Evolutionary conservation across 1,139 yeast genomes (phyloP).

Genomic region (Candida smagusa): DNA sequence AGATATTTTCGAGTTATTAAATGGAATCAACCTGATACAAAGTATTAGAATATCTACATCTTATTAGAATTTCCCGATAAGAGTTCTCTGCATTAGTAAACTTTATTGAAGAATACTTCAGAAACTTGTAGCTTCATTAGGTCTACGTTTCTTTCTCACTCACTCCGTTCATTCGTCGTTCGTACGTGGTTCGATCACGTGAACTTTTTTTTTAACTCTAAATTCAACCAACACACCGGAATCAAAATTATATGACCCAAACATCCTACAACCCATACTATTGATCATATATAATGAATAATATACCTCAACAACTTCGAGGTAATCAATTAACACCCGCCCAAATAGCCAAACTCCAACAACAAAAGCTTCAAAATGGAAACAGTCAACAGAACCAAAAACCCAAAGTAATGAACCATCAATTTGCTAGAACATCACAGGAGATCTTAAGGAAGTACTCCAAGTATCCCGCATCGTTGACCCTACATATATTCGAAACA

Average conservation of each 20-base stretch:
- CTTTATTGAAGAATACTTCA: too few species aligned
- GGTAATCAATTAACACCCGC: constrained; percentile 36
- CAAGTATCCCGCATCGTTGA: constrained; percentile 76
- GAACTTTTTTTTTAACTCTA: not conserved
- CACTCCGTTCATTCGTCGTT: not conserved
- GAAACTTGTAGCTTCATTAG: too few species aligned
- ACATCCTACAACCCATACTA: too few species aligned
- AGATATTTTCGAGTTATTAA: too few species aligned
- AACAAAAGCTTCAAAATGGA: constrained; percentile 11
- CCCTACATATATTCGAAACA: constrained; percentile 85
- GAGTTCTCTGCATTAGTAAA: too few species aligned
- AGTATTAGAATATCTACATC: too few species aligned
- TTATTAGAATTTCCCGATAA: too few species aligned
- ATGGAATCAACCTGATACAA: too few species aligned
- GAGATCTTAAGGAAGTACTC: constrained; percentile 77
- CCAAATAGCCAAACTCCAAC: constrained; percentile 26
- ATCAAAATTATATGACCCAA: too few species aligned
- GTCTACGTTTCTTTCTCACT: too few species aligned
- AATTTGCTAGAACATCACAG: constrained; percentile 69
- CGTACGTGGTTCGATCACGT: not conserved
- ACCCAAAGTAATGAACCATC: constrained; percentile 37
- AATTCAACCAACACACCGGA: not conserved
- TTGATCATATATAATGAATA: too few species aligned
- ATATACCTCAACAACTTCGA: constrained; percentile 8
- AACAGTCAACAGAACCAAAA: constrained; percentile 29